Base-by-base conservation (phyloP, 1,139 yeast genomes). In the Candida frijolesensis region DNA sequence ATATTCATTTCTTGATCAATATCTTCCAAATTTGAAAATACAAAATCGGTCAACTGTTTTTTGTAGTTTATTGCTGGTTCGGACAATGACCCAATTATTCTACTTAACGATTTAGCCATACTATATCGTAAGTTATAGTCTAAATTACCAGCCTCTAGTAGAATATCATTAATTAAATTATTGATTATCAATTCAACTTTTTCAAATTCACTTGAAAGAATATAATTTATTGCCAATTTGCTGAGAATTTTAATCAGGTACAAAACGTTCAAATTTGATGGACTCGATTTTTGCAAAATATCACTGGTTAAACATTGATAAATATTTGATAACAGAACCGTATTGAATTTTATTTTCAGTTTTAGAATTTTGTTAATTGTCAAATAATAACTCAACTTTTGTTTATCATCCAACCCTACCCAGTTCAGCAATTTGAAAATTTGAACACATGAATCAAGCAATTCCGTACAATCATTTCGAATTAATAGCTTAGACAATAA, bases 361-460 rank as follows among this genome's bases (percentile, higher is more conserved):
- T 76, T 76, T 44, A 76, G 56, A 10, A 74, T 54, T 49, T 72
- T 72, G 52, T 75, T 74, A 12, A 76, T 56, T 1, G 73, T 68
- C 59, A 75, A 66, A 40, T 74, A 57, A 52, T 73, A 72, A 1
- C 80, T 76, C 48, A 74, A 60, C 50, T 67, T 70, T 16, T 51
- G 47, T 14, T 54, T 50, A 1, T 61, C 61, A 22, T 52, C 53
- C 4, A 55, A 42, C 6, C 49, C 42, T 6, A 51, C 44, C 70
- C 68, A 67, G 11, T 51, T 57, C 0, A 47, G 43, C 14, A 34
- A 14, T 4, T 14, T 39, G n/a, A 48, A 25, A 2, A 6, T 14
- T 0, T 42, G 33, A 14, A 71, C 55, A 54, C 70, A 74, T 1
- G 30, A n/a, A 1, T 54, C 44, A 15, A 72, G 54, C 14, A 62